Base-by-base conservation (phyloP, 179 eudicot species). In the Silene vulgaris region DNA sequence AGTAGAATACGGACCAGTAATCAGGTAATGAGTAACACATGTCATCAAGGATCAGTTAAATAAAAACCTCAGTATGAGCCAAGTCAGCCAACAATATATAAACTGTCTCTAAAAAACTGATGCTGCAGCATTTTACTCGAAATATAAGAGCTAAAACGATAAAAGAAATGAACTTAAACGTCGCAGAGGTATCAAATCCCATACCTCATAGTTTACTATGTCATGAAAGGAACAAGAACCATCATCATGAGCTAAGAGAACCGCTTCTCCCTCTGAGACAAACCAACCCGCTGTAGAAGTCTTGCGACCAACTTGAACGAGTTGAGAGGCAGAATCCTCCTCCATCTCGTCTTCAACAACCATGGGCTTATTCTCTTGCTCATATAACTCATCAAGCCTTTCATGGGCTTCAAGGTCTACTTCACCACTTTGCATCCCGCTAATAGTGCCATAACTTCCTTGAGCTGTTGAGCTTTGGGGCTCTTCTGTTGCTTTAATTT, bases 221-320 rank as follows among this genome's bases (percentile, higher is more conserved):
- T 92, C 98, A 86, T 91, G 88, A 72, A 86, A 88, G 56, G 96
- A 82, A 78, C 98, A 92, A 19, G 96, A 88, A 57, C 98, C 88
- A 74, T 92, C 94, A 77, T 81, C 88, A 54, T 94, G 98, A 77
- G 93, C 91, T 78, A 94, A 88, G 79, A 94, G 96, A 84, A 84
- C 94, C 1, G 98, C 86, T 75, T 94, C 98, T 48, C 98, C 98
- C 76, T 92, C 98, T 0, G 89, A 86, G 16, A 94, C 94, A 83
- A 94, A 92, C 98, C 98, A 94, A 17, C 97, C 96, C 17, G 87
- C 96, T 1, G 96, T 91, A 50, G 94, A 76, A 37, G 87, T 78
- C 85, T 92, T 94, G 43, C 78, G 65, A 30, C 98, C 97, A 64
- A 94, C 78, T 67, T 87, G 89, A 56, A 81, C 87, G 60, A 92